Evolutionary conservation across 2,329 filamentous ascomycete species (phyloP).

Genomic region (Fusarium sp.): DNA sequence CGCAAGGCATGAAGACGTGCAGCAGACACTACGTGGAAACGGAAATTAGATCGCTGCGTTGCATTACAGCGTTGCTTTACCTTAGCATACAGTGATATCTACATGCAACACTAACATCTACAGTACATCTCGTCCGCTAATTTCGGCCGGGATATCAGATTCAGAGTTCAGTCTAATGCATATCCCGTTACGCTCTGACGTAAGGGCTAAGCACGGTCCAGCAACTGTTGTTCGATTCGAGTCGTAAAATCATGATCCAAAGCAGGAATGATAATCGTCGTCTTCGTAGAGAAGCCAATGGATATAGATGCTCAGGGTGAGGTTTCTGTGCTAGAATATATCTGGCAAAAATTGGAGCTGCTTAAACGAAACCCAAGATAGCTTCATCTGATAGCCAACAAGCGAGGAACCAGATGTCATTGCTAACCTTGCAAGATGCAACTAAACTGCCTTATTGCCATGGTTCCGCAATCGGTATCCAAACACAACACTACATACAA

Average conservation of each 20-base stretch:
- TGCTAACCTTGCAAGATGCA: neutral
- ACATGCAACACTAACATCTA: slow-evolving; percentile 5
- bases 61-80: slow-evolving; percentile 22
- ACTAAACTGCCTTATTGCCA: neutral
- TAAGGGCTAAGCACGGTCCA: slow-evolving; percentile 28
- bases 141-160: slow-evolving; percentile 32
- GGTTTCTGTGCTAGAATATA: slow-evolving; percentile 23
- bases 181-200: slow-evolving; percentile 21
- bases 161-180: slow-evolving; percentile 37
- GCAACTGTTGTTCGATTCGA: slow-evolving; percentile 4
- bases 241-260: slow-evolving; percentile 14
- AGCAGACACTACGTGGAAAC: slow-evolving; percentile 1
- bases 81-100: neutral
- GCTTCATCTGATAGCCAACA: slow-evolving; percentile 18
- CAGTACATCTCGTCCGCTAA: slow-evolving; percentile 2
- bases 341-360: slow-evolving; percentile 24
- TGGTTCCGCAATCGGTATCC: slow-evolving; percentile 8
- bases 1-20: slow-evolving; percentile 16
- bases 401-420: slow-evolving; percentile 26
- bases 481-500: neutral
- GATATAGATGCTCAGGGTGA: neutral
- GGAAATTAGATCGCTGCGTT: slow-evolving; percentile 20
- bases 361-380: neutral
- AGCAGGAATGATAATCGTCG: slow-evolving; percentile 12
- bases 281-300: slow-evolving; percentile 11